phyloP scores from a whole-genome alignment of 192 early-diverging fungal species.

The Cladochytrium replicatum region DNA sequence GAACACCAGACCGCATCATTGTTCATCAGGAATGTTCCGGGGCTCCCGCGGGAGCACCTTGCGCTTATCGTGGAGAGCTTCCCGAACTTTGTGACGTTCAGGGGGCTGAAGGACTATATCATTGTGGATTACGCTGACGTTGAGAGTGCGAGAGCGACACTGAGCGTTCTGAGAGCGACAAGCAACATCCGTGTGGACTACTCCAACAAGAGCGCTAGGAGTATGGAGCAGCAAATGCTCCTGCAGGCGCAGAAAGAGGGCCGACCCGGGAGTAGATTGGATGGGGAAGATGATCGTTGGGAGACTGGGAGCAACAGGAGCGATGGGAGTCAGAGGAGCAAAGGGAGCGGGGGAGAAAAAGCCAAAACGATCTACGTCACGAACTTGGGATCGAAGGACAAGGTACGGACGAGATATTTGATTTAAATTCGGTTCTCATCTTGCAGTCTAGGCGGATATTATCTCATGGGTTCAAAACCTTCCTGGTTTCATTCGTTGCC shows the following conservation, averaged over 20 bases:
- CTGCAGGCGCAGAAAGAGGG: too few species aligned
- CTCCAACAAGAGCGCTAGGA: background rate
- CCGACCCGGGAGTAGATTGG: too few species aligned
- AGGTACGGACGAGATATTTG: constrained; percentile 5
- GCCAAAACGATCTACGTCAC: constrained; percentile 7
- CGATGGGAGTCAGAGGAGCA: too few species aligned
- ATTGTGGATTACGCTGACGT: background rate
- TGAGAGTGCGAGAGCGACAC: background rate
- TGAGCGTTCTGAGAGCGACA: background rate
- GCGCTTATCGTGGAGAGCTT: background rate
- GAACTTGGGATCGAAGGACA: constrained; percentile 6
- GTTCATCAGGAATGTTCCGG: background rate
- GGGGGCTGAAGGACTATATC: background rate
- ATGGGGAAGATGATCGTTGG: background rate
- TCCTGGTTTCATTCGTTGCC: constrained; percentile 19
- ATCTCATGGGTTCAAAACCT: background rate
- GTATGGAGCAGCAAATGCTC: background rate
- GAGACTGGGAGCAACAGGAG: background rate
- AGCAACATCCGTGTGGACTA: background rate
- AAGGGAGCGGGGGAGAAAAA: background rate
- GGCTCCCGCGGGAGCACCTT: background rate
- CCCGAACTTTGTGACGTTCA: background rate
- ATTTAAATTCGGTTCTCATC: too few species aligned
- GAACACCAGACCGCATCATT: background rate
- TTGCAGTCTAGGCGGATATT: constrained; percentile 2